Conservation (phyloP, 441 rosid genomes). For the Populus trichocarpa region DNA sequence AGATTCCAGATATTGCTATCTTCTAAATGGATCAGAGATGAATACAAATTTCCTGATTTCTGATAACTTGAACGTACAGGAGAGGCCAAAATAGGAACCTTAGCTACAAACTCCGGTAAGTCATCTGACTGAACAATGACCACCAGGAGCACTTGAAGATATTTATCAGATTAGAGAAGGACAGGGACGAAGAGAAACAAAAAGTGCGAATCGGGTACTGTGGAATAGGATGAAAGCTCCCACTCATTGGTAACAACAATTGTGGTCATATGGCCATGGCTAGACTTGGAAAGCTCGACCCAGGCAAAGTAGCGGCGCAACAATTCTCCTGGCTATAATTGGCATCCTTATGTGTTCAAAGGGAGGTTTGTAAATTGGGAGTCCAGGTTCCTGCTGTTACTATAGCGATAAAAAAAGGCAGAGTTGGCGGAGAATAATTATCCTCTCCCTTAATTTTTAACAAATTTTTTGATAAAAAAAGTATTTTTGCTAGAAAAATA, state of each 20-base stretch:
- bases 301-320: slow-evolving; percentile 19
- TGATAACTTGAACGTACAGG: slow-evolving; percentile 23
- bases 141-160: slow-evolving; percentile 66
- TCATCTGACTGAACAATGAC: slow-evolving; percentile 51
- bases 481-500: no score
- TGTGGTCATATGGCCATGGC: slow-evolving; percentile 25
- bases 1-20: slow-evolving; percentile 15
- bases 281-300: background rate
- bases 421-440: no score
- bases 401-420: slow-evolving; percentile 33
- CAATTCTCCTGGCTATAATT: slow-evolving; percentile 34
- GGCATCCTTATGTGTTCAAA: slow-evolving; percentile 62
- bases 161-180: slow-evolving; percentile 25
- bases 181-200: slow-evolving; percentile 24
- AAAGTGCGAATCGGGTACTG: slow-evolving; percentile 24
- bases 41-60: slow-evolving; percentile 12
- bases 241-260: slow-evolving; percentile 26
- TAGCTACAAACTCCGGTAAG: slow-evolving; percentile 82
- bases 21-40: slow-evolving; percentile 19
- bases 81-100: slow-evolving; percentile 36
- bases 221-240: slow-evolving; percentile 25
- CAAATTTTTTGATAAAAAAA: no score
- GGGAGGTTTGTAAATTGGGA: slow-evolving; percentile 84
- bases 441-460: no score
- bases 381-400: slow-evolving; percentile 78